phyloP scores from a whole-genome alignment of 495 filamentous ascomycete genomes.

The Penicillium pulvis region DNA sequence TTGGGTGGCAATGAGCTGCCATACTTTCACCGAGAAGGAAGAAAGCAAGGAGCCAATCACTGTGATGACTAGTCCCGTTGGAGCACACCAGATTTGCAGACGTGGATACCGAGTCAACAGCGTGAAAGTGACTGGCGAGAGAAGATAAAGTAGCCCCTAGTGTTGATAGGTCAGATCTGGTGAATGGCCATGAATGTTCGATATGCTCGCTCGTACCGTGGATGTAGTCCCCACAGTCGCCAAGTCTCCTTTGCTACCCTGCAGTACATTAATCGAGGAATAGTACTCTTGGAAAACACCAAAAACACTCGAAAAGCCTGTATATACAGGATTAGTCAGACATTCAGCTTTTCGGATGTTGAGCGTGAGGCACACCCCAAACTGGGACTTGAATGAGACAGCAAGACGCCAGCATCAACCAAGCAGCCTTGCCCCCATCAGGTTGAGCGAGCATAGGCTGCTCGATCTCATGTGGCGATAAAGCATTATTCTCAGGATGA shows the following conservation, averaged over 20 bases:
- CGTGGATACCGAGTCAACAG: slow-evolving; percentile 51
- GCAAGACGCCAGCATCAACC: slow-evolving; percentile 61
- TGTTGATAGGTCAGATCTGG: neutral
- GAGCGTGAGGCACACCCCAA: slow-evolving; percentile 53
- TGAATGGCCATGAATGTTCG: neutral
- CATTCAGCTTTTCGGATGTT: neutral
- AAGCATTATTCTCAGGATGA: neutral
- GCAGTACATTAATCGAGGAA: slow-evolving; percentile 35
- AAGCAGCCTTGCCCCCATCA: slow-evolving; percentile 64
- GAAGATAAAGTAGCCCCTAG: slow-evolving; percentile 58
- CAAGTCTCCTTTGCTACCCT: slow-evolving; percentile 40
- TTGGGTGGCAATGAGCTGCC: slow-evolving; percentile 57
- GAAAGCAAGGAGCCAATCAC: slow-evolving; percentile 40
- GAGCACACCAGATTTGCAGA: slow-evolving; percentile 41
- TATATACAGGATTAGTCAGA: slow-evolving; percentile 6
- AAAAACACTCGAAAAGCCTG: slow-evolving; percentile 54
- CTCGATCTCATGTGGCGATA: slow-evolving; percentile 31
- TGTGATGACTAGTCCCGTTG: slow-evolving; percentile 46
- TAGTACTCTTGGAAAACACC: slow-evolving; percentile 55
- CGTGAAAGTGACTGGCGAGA: slow-evolving; percentile 53
- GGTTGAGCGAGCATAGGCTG: slow-evolving; percentile 50
- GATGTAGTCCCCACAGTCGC: slow-evolving; percentile 55
- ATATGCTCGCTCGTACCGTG: slow-evolving; percentile 27
- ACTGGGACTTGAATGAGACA: slow-evolving; percentile 64
- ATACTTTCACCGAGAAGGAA: slow-evolving; percentile 53